phyloP scores from a whole-genome alignment of 179 eudicot species.

The Silene noctiflora region DNA sequence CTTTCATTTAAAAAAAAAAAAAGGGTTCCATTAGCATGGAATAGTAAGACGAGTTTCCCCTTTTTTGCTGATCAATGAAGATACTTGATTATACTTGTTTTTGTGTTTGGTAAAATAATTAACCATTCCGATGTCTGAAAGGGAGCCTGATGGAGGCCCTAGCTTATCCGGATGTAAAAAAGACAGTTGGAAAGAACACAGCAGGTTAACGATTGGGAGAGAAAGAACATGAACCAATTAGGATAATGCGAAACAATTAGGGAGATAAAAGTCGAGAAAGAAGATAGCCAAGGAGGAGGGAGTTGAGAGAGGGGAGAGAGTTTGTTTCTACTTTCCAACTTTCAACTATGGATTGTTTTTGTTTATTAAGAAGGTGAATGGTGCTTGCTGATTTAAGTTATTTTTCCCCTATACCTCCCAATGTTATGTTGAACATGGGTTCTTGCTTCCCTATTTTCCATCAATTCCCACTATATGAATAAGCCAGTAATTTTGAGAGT shows the following conservation, averaged over 20 bases:
- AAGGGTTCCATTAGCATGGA: background rate
- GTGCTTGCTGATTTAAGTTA: too few species aligned
- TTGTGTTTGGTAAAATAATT: background rate
- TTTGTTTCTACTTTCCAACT: background rate
- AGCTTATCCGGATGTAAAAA: background rate
- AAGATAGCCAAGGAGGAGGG: background rate
- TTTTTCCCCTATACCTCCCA: too few species aligned
- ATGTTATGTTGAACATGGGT: too few species aligned
- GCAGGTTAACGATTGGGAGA: too few species aligned
- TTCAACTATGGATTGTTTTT: too few species aligned
- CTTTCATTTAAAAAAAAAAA: background rate
- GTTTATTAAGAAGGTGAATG: too few species aligned
- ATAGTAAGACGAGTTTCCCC: background rate
- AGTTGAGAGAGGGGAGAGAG: background rate
- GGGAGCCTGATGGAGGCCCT: background rate
- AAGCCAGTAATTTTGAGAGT: too few species aligned
- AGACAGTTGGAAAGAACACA: background rate
- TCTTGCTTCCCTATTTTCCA: too few species aligned
- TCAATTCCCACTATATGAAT: too few species aligned
- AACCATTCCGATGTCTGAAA: too few species aligned
- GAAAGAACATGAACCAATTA: background rate
- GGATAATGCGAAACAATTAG: background rate
- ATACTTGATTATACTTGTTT: background rate
- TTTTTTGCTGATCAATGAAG: background rate
- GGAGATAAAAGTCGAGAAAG: background rate